phyloP scores from a whole-genome alignment of 73 alveolate genomes.

The Paramecium tetraurelia region DNA sequence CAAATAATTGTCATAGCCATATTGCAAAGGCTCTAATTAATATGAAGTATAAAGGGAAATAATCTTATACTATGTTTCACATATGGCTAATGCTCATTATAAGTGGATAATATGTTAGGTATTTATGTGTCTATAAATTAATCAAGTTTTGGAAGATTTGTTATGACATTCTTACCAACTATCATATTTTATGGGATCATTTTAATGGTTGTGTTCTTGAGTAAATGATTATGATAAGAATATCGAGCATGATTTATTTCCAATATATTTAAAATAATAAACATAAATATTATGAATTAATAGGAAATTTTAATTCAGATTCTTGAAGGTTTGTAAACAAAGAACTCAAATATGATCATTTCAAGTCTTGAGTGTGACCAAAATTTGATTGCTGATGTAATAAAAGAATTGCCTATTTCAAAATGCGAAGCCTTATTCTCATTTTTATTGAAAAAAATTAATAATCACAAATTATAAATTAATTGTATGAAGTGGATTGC shows the following conservation, averaged over 20 bases:
- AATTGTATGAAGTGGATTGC: slow-evolving; percentile 25
- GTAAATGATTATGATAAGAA: neutral
- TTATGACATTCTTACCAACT: neutral
- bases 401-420: neutral
- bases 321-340: neutral
- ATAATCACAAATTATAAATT: slow-evolving; percentile 1
- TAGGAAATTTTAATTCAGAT: slow-evolving; percentile 24
- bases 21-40: slow-evolving; percentile 68
- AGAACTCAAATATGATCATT: neutral
- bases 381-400: neutral
- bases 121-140: neutral
- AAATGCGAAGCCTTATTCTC: slow-evolving; percentile 16
- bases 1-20: slow-evolving; percentile 76
- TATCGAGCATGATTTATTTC: neutral
- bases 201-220: neutral
- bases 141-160: neutral
- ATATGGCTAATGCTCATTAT: slow-evolving; percentile 66
- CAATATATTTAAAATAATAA: neutral
- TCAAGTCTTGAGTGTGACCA: slow-evolving; percentile 12
- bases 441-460: neutral
- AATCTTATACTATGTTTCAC: slow-evolving; percentile 67
- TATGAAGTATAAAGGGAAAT: slow-evolving; percentile 64
- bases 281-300: neutral
- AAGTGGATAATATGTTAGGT: slow-evolving; percentile 64
- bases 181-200: neutral